These are phyloP conservation scores for Neonectria sp. DNA, from an alignment of 2,329 filamentous ascomycete species.

Conservation along the genomic window DNA sequence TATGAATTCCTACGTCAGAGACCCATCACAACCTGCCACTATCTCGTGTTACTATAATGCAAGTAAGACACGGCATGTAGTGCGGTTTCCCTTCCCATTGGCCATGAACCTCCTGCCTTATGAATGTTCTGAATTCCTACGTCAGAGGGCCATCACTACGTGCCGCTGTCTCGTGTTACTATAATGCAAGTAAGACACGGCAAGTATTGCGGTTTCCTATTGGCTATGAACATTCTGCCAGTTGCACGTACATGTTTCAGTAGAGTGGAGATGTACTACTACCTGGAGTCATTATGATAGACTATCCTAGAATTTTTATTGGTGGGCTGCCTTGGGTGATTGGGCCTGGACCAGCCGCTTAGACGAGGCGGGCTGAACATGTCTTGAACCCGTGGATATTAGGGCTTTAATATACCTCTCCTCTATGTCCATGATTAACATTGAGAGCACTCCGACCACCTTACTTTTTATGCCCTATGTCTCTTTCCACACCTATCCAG, in stretches of 20 bases:
- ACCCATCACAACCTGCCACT: slow-evolving; percentile 13
- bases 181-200: slow-evolving; percentile 18
- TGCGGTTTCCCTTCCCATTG: slow-evolving; percentile 4
- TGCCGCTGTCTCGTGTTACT: slow-evolving; percentile 21
- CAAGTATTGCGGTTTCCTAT: slow-evolving; percentile 3
- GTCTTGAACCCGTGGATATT: slow-evolving; percentile 13
- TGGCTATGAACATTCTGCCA: slow-evolving; percentile 16
- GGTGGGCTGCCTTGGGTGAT: slow-evolving; percentile 9
- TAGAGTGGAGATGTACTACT: slow-evolving; percentile 13
- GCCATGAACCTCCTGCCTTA: slow-evolving; percentile 8
- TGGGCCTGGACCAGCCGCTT: slow-evolving; percentile 23
- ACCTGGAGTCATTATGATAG: slow-evolving; percentile 18
- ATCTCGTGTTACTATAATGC: slow-evolving; percentile 12
- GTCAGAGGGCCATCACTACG: slow-evolving; percentile 21
- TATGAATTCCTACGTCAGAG: slow-evolving; percentile 12
- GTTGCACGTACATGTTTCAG: slow-evolving; percentile 12
- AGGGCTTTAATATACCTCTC: neutral
- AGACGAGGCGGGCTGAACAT: slow-evolving; percentile 16
- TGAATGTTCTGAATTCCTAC: neutral
- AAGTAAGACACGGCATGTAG: slow-evolving; percentile 23
- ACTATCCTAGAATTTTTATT: slow-evolving; percentile 13
- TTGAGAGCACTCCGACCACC: too few species aligned
- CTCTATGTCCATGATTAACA: too few species aligned
- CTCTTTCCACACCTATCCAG: too few species aligned
- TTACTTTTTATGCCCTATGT: too few species aligned